Conservation (phyloP, 495 filamentous ascomycete genomes). For the Aspergillus leporis region DNA sequence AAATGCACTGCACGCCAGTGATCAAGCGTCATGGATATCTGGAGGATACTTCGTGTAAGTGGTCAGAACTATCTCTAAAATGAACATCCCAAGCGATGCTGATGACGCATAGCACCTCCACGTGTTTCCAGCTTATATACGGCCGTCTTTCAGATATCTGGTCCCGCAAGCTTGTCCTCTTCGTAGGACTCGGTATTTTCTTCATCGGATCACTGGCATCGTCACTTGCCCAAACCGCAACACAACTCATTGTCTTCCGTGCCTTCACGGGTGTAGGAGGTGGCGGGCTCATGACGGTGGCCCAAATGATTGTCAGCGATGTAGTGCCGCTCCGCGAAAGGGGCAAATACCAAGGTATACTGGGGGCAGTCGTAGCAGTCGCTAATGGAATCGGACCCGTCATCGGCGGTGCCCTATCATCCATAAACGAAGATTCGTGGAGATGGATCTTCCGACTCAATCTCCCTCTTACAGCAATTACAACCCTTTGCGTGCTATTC, state of each 20-base stretch:
- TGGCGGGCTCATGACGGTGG: conserved; percentile 56
- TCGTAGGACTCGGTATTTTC: conserved; percentile 52
- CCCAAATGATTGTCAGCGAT: conserved; percentile 56
- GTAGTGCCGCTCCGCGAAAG: conserved; percentile 55
- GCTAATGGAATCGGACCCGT: conserved; percentile 57
- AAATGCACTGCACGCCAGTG: conserved; percentile 45
- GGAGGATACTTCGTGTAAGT: conserved; percentile 54
- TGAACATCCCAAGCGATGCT: not conserved
- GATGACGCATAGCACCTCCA: conserved; percentile 43
- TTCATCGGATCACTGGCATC: conserved; percentile 55
- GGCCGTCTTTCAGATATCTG: conserved; percentile 59
- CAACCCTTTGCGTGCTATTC: conserved; percentile 50
- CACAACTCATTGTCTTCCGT: conserved; percentile 55
- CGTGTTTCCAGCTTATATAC: conserved; percentile 56
- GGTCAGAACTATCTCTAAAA: not conserved
- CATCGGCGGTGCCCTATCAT: conserved; percentile 53
- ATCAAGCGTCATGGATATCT: conserved; percentile 56
- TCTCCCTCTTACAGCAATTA: conserved; percentile 46
- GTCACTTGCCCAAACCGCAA: conserved; percentile 51
- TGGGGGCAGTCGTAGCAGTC: conserved; percentile 54
- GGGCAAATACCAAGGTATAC: conserved; percentile 60
- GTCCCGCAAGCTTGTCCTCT: conserved; percentile 55
- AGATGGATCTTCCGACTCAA: conserved; percentile 59
- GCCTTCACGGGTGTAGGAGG: conserved; percentile 57
- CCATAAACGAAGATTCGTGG: conserved; percentile 45